These are phyloP conservation scores for Phytophthora cactorum DNA, from an alignment of 352 stramenopile genomes.

Conservation along the genomic window DNA sequence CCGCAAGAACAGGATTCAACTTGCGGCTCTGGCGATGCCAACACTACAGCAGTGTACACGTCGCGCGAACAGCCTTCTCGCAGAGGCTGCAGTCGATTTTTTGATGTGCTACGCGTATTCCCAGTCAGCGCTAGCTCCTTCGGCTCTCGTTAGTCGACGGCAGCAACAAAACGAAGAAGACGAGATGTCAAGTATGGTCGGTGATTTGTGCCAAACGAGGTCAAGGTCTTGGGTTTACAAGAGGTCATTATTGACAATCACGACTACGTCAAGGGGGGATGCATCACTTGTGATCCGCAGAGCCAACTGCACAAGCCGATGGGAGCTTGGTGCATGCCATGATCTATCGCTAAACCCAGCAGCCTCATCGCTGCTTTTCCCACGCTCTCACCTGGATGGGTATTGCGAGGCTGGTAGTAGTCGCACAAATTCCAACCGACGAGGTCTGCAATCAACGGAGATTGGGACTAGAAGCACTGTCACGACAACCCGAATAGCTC, in stretches of 20 bases:
- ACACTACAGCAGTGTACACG: slow-evolving; percentile 50
- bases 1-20: slow-evolving; percentile 41
- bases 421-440: slow-evolving; percentile 8
- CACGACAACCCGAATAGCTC: slow-evolving; percentile 12
- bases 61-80: slow-evolving; percentile 51
- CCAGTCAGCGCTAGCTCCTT: slow-evolving; percentile 46
- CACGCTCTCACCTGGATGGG: slow-evolving; percentile 1
- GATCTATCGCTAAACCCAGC: slow-evolving; percentile 25
- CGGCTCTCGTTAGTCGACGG: slow-evolving; percentile 36
- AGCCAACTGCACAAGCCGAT: slow-evolving; percentile 59
- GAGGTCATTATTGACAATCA: slow-evolving; percentile 61
- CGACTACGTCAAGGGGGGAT: slow-evolving; percentile 28
- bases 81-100: slow-evolving; percentile 79
- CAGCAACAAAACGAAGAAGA: slow-evolving; percentile 8
- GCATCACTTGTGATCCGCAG: slow-evolving; percentile 58
- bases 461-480: slow-evolving; percentile 1
- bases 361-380: slow-evolving; percentile 1
- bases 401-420: neutral
- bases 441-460: slow-evolving; percentile 2
- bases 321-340: slow-evolving; percentile 41
- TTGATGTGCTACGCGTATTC: slow-evolving; percentile 79
- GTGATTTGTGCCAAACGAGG: slow-evolving; percentile 12
- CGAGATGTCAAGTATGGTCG: slow-evolving; percentile 9
- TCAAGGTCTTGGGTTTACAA: slow-evolving; percentile 61
- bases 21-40: slow-evolving; percentile 62